These are phyloP conservation scores for Nakataea oryzae DNA, from an alignment of 2,329 filamentous ascomycete genomes.

Conservation along the genomic window DNA sequence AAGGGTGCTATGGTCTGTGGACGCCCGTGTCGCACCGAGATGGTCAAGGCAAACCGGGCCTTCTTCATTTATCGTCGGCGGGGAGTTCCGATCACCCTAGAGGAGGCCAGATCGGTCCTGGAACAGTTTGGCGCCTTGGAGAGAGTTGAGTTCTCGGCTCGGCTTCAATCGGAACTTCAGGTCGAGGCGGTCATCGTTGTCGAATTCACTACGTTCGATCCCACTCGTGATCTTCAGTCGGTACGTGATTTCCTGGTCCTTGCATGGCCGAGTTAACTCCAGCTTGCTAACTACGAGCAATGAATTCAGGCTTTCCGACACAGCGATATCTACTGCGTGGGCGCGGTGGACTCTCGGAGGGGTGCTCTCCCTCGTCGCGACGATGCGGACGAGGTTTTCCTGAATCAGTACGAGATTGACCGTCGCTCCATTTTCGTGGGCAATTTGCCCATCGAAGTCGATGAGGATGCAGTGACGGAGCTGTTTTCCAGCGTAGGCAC, in stretches of 20 bases:
- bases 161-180: slow-evolving; percentile 20
- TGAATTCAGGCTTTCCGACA: slow-evolving; percentile 20
- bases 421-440: slow-evolving; percentile 23
- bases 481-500: slow-evolving; percentile 15
- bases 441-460: slow-evolving; percentile 15
- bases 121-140: slow-evolving; percentile 30
- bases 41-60: slow-evolving; percentile 43
- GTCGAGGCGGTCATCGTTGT: slow-evolving; percentile 32
- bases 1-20: slow-evolving; percentile 39
- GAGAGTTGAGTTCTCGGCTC: slow-evolving; percentile 23
- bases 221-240: slow-evolving; percentile 33
- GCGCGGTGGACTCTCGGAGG: slow-evolving; percentile 22
- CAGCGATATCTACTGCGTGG: slow-evolving; percentile 18
- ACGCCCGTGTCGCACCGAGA: slow-evolving; percentile 49
- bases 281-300: slow-evolving; percentile 7
- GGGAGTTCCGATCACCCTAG: slow-evolving; percentile 23
- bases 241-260: slow-evolving; percentile 23
- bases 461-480: slow-evolving; percentile 13
- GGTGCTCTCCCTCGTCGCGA: slow-evolving; percentile 9
- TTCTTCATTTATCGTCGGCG: slow-evolving; percentile 35
- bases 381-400: slow-evolving; percentile 18
- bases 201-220: slow-evolving; percentile 39
- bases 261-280: background rate
- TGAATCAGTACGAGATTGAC: slow-evolving; percentile 20
- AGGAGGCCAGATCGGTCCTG: slow-evolving; percentile 34